A percentile compares a stretch with the other conserved stretches of the same genome.
These are phyloP conservation scores for Coniochaeta prunicola DNA, from an alignment of 2,329 filamentous ascomycete genomes.

Conservation along the genomic window DNA sequence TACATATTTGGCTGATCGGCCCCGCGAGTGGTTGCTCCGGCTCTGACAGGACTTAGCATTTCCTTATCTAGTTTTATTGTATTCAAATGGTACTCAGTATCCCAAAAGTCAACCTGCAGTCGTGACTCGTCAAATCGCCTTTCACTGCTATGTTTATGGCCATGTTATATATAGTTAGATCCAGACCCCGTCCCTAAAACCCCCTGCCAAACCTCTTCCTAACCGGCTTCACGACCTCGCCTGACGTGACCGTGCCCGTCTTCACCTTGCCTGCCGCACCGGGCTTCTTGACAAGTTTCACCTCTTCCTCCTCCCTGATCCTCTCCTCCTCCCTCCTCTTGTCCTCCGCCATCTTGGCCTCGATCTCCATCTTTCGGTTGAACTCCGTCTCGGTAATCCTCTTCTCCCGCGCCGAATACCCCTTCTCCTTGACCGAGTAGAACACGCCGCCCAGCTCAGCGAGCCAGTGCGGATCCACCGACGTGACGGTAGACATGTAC, in stretches of 20 bases:
- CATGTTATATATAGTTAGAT: too few relatives aligned
- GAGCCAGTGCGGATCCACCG: conserved; percentile 94
- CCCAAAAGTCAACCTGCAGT: too few relatives aligned
- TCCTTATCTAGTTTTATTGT: neutral
- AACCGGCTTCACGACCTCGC: conserved; percentile 54
- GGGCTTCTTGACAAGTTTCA: conserved; percentile 28
- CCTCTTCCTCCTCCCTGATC: conserved; percentile 40
- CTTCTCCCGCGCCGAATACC: conserved; percentile 81
- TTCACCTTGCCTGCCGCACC: conserved; percentile 30
- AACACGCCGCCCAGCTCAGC: conserved; percentile 95
- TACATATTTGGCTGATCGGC: conserved; percentile 1
- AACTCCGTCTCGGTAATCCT: conserved; percentile 86
- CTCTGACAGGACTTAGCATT: neutral
- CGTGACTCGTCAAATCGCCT: too few relatives aligned
- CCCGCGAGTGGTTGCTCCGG: neutral
- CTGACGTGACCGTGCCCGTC: conserved; percentile 55
- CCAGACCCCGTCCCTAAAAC: conserved; percentile 35
- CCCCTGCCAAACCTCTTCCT: conserved; percentile 49
- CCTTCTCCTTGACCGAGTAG: conserved; percentile 96
- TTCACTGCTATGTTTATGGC: too few relatives aligned
- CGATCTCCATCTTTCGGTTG: conserved; percentile 87
- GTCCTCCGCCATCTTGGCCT: conserved; percentile 84
- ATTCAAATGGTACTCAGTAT: neutral
- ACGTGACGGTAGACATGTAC: conserved; percentile 95
- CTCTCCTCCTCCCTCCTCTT: conserved; percentile 60